phyloP scores from a whole-genome alignment of 2,329 filamentous ascomycete genomes.

The Colletotrichum scovillei region DNA sequence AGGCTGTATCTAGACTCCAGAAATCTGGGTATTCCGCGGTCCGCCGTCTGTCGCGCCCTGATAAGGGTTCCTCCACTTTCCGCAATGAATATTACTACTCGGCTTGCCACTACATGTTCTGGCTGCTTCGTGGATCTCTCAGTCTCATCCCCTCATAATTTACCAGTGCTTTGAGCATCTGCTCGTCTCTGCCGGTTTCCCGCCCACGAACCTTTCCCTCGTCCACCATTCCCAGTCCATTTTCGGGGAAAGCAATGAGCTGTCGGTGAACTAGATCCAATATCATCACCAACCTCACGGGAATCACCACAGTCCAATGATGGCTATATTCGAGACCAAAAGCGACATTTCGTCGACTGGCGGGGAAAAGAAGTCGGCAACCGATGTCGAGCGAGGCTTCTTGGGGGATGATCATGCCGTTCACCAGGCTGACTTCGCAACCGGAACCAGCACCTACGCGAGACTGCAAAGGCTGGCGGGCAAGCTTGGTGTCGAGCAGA shows the following conservation, averaged over 20 bases:
- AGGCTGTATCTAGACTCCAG: slow-evolving; percentile 8
- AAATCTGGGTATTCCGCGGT: slow-evolving; percentile 20
- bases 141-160: slow-evolving; percentile 12
- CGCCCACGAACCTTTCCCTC: not conserved
- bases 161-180: slow-evolving; percentile 20
- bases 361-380: slow-evolving; percentile 21
- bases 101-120: slow-evolving; percentile 22
- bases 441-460: slow-evolving; percentile 39
- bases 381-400: slow-evolving; percentile 20
- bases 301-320: not conserved
- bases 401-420: slow-evolving; percentile 15
- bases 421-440: slow-evolving; percentile 22
- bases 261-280: slow-evolving; percentile 5
- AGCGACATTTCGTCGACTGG: slow-evolving; percentile 30
- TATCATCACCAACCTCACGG: slow-evolving; percentile 1
- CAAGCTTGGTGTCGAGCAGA: slow-evolving; percentile 76
- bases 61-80: slow-evolving; percentile 35
- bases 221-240: not conserved
- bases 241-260: slow-evolving; percentile 17
- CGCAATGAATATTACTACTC: slow-evolving; percentile 29
- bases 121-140: not conserved
- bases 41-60: slow-evolving; percentile 12
- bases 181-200: not conserved
- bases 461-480: slow-evolving; percentile 70
- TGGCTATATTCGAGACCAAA: slow-evolving; percentile 32